Conservation (phyloP, 176 grass and related monocot genomes). For the Aegilops tauschii region DNA sequence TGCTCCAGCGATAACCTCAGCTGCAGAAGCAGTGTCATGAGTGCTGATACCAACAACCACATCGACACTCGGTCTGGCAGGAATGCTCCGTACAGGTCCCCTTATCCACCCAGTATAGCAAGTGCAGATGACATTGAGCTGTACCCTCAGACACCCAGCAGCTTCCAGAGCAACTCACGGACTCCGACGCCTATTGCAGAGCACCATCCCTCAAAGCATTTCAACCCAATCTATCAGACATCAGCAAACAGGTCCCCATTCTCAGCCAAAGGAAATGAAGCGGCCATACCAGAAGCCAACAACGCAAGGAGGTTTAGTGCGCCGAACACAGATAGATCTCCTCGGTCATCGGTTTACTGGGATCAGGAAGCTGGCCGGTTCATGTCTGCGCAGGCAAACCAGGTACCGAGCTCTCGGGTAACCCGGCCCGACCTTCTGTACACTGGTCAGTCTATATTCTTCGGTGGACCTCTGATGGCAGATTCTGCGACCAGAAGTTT, state of each 20-base stretch:
- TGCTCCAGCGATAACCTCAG: constrained; percentile 48
- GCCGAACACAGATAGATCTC: constrained; percentile 35
- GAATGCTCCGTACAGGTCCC: constrained; percentile 44
- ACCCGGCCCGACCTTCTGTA: constrained; percentile 56
- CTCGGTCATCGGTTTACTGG: constrained; percentile 77
- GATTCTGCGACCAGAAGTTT: constrained; percentile 64
- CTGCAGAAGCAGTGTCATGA: constrained; percentile 56
- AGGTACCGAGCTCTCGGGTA: constrained; percentile 40
- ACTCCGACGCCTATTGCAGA: constrained; percentile 43
- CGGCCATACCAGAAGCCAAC: constrained; percentile 12
- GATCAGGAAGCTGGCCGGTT: constrained; percentile 96
- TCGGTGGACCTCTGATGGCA: constrained; percentile 67
- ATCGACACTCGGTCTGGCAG: constrained; percentile 36
- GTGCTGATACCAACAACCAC: constrained; percentile 48
- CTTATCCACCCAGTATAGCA: constrained; percentile 63
- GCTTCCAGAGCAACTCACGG: constrained; percentile 46
- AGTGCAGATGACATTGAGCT: constrained; percentile 73
- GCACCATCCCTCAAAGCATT: constrained; percentile 59
- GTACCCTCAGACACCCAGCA: constrained; percentile 56
- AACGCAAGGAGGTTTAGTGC: constrained; percentile 28
- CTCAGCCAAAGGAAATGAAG: constrained; percentile 46
- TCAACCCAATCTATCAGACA: constrained; percentile 88
- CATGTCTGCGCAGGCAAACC: constrained; percentile 52
- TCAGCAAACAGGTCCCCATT: constrained; percentile 63
- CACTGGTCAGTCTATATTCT: constrained; percentile 88